Conservation (phyloP, 2,329 filamentous ascomycete species). For the Didymella arachidicola region DNA sequence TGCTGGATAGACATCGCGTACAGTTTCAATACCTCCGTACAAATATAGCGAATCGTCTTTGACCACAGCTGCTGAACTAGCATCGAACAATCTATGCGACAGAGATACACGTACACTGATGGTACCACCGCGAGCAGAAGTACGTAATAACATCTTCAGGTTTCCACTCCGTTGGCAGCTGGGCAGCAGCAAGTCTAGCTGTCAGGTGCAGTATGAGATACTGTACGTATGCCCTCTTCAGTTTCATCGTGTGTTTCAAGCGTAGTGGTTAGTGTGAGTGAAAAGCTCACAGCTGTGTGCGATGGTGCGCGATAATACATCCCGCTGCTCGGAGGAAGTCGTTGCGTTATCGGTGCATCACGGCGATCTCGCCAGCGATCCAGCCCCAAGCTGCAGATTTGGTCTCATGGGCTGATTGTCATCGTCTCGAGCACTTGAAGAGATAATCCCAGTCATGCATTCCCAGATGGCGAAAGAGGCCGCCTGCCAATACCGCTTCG, state of each 20-base stretch:
- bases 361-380: not conserved
- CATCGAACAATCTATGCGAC: not conserved
- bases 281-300: not conserved
- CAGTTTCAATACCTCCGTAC: conserved; percentile 28
- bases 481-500: conserved; percentile 3
- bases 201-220: not conserved
- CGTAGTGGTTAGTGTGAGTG: not conserved
- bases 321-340: not conserved
- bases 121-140: conserved; percentile 29
- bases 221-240: not conserved
- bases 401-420: not conserved
- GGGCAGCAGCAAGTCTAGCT: conserved; percentile 6
- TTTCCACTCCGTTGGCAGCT: conserved; percentile 22
- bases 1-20: not conserved
- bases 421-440: not conserved
- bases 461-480: conserved; percentile 11
- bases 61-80: conserved; percentile 22
- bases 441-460: not conserved
- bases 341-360: not conserved
- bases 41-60: conserved; percentile 27
- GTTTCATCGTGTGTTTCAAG: not conserved
- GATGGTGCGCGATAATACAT: not conserved
- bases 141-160: conserved; percentile 24
- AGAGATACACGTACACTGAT: conserved; percentile 15
- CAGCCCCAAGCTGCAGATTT: not conserved